phyloP scores from a whole-genome alignment of 805 yeast genomes.

The Yarrowia divulgata region DNA sequence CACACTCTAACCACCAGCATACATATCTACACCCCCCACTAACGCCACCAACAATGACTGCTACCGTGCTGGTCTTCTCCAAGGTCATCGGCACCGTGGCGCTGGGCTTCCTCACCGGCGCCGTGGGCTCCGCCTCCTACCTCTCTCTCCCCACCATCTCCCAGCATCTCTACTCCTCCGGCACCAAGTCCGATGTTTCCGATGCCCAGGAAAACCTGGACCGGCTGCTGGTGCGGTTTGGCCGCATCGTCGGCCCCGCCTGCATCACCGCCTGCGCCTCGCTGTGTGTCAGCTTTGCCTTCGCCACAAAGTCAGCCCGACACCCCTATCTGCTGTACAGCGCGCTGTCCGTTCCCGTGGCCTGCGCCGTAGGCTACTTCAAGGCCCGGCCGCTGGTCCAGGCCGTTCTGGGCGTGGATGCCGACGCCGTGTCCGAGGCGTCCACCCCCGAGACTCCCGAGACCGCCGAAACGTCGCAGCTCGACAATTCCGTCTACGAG shows the following conservation, averaged over 20 bases:
- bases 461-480: conserved; percentile 10
- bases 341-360: conserved; percentile 48
- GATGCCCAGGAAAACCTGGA: conserved; percentile 40
- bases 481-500: conserved; percentile 39
- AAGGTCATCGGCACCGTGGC: conserved; percentile 51
- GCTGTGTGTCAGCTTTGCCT: conserved; percentile 45
- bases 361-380: conserved; percentile 31
- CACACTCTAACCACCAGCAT: no score
- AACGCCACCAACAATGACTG: conserved; percentile 41
- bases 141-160: conserved; percentile 42
- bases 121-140: conserved; percentile 44
- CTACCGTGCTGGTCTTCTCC: conserved; percentile 46
- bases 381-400: conserved; percentile 32
- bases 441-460: conserved; percentile 2
- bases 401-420: conserved; percentile 19
- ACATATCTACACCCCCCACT: no score
- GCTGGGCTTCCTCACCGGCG: conserved; percentile 51
- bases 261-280: conserved; percentile 45
- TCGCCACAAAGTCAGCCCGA: conserved; percentile 46
- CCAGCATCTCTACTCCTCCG: conserved; percentile 25
- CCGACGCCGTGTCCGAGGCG: conserved; percentile 7
- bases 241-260: conserved; percentile 42
- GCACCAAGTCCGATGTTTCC: conserved; percentile 25
- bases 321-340: conserved; percentile 52
- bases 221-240: conserved; percentile 30